Conservation (phyloP, 1,284 basidiomycete species). For the Ceratobasidium sp. region DNA sequence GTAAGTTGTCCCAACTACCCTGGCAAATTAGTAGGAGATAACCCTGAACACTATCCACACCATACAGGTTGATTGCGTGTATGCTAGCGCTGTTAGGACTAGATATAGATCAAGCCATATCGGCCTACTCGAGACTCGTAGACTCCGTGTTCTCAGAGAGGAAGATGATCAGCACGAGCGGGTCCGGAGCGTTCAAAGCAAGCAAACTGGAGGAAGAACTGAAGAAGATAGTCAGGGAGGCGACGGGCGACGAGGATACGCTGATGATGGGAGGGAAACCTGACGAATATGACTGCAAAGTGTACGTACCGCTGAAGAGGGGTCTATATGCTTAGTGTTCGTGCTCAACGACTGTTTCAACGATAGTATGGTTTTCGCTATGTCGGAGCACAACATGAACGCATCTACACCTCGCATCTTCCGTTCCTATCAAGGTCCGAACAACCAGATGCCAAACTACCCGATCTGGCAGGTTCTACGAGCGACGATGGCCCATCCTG, state of each 20-base stretch:
- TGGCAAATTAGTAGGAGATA: not conserved
- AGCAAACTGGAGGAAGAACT: not conserved
- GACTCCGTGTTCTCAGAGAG: constrained; percentile 8
- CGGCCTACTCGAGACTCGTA: not conserved
- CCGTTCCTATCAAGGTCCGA: too few species aligned
- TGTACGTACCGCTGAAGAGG: not conserved
- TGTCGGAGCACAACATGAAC: not conserved
- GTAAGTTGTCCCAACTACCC: too few species aligned
- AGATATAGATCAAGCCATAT: not conserved
- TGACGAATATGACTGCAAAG: not conserved
- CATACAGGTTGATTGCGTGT: not conserved
- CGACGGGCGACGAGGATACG: not conserved
- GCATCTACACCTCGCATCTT: not conserved
- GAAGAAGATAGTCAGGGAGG: not conserved
- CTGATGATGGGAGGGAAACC: not conserved
- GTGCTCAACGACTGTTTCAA: not conserved
- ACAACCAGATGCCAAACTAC: too few species aligned
- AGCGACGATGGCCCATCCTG: not conserved
- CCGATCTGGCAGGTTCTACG: not conserved
- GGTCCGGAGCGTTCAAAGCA: not conserved
- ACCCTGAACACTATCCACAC: not conserved
- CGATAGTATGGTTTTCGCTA: not conserved
- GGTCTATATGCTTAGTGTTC: not conserved
- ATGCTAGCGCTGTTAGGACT: not conserved
- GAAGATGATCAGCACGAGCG: not conserved